These are phyloP conservation scores for Avena eriantha DNA, from an alignment of 176 grass and related monocot species.

Conservation along the genomic window DNA sequence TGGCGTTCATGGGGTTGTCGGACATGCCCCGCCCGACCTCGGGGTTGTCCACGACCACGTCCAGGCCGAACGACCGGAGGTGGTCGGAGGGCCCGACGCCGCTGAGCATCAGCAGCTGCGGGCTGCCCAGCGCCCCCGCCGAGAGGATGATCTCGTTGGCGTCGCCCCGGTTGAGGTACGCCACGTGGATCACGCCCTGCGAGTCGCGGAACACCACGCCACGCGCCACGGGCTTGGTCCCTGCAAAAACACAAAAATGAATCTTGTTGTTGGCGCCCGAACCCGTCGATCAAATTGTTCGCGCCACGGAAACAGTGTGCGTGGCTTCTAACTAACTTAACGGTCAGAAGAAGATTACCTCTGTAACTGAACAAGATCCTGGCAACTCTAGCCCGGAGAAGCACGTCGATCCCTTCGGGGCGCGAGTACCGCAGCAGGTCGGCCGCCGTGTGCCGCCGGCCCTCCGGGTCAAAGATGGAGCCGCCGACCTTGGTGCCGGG, in stretches of 20 bases:
- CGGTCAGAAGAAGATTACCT: constrained; percentile 27
- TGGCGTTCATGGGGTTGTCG: constrained; percentile 87
- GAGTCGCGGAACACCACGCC: constrained; percentile 75
- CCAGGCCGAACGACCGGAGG: constrained; percentile 63
- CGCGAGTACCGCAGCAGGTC: constrained; percentile 59
- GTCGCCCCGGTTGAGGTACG: constrained; percentile 53
- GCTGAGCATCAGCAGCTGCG: constrained; percentile 90
- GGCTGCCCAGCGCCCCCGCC: constrained; percentile 80
- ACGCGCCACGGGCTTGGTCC: constrained; percentile 54
- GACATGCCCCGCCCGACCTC: constrained; percentile 78
- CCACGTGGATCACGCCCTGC: constrained; percentile 44
- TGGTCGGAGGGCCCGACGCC: constrained; percentile 73
- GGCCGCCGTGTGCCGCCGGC: constrained; percentile 57
- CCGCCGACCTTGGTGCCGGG: constrained; percentile 67
- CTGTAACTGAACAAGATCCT: constrained; percentile 55
- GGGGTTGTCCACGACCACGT: constrained; percentile 57
- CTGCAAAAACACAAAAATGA: constrained; percentile 9
- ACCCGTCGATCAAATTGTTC: neutral
- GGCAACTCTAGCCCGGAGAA: constrained; percentile 41
- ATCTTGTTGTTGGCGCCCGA: neutral
- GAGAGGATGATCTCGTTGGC: constrained; percentile 75
- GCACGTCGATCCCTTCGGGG: constrained; percentile 51
- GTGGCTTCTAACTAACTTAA: constrained; percentile 7
- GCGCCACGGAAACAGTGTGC: neutral
- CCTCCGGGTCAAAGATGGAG: constrained; percentile 57